Evolutionary conservation across 2,329 filamentous ascomycete genomes (phyloP).

Genomic region (Cladosporium cucumerinum): DNA sequence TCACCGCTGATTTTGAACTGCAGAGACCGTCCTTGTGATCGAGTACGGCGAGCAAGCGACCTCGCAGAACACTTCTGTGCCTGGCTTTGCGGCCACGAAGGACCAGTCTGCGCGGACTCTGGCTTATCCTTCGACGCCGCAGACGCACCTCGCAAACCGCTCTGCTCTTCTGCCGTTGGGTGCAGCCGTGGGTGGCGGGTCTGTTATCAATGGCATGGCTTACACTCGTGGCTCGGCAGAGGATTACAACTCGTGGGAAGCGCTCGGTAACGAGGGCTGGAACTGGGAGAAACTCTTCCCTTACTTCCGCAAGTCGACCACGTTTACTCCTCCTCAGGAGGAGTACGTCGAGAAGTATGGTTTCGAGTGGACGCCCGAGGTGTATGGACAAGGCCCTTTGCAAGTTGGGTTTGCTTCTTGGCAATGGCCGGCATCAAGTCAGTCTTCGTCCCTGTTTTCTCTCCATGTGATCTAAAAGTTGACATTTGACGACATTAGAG

Average conservation of each 20-base stretch:
- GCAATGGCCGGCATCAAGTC: slow-evolving; percentile 10
- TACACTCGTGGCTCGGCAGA: slow-evolving; percentile 5
- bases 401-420: slow-evolving; percentile 12
- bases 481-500: not conserved
- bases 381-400: slow-evolving; percentile 1
- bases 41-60: slow-evolving; percentile 9
- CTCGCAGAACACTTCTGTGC: slow-evolving; percentile 9
- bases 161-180: not conserved
- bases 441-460: not conserved
- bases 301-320: slow-evolving; percentile 36
- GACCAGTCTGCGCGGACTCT: slow-evolving; percentile 6
- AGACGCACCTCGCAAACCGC: slow-evolving; percentile 5
- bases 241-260: slow-evolving; percentile 29
- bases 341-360: slow-evolving; percentile 5
- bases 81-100: not conserved
- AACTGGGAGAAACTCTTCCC: slow-evolving; percentile 35
- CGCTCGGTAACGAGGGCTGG: slow-evolving; percentile 38
- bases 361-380: slow-evolving; percentile 10
- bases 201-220: slow-evolving; percentile 10
- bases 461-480: not conserved
- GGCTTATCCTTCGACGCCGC: slow-evolving; percentile 2
- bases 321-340: slow-evolving; percentile 1
- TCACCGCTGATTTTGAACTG: not conserved
- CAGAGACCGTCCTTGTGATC: slow-evolving; percentile 10
- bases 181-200: slow-evolving; percentile 4